phyloP scores from a whole-genome alignment of 2,329 filamentous ascomycete species.

The Fusarium sublunatum region DNA sequence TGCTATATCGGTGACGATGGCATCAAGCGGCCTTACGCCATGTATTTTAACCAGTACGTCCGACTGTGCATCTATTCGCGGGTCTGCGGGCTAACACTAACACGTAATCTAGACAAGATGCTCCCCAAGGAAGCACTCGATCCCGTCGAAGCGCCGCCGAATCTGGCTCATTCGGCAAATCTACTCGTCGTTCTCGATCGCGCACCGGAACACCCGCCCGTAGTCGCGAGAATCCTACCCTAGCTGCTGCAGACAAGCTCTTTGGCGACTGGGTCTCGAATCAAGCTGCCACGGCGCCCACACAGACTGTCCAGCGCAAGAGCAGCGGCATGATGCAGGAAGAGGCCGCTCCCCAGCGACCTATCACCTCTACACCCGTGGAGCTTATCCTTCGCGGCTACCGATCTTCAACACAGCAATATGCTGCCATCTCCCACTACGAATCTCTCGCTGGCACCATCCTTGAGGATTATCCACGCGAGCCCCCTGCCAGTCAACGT shows the following conservation, averaged over 20 bases:
- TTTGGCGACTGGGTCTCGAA: constrained; percentile 69
- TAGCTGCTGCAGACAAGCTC: constrained; percentile 70
- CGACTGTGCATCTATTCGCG: background rate
- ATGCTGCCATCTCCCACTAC: constrained; percentile 89
- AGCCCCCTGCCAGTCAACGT: constrained; percentile 76
- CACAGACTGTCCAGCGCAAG: constrained; percentile 50
- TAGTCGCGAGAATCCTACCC: constrained; percentile 69
- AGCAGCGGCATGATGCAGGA: constrained; percentile 53
- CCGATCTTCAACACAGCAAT: constrained; percentile 72
- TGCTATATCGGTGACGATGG: constrained; percentile 74
- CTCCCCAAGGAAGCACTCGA: constrained; percentile 60
- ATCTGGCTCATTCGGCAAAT: constrained; percentile 74
- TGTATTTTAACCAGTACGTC: constrained; percentile 72
- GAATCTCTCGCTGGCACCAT: constrained; percentile 87
- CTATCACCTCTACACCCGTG: constrained; percentile 60
- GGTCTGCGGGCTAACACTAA: constrained; percentile 17
- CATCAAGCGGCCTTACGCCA: constrained; percentile 72
- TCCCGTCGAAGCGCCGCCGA: constrained; percentile 67
- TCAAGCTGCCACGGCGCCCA: constrained; percentile 52
- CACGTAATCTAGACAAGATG: constrained; percentile 60
- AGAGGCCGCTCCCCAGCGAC: constrained; percentile 54
- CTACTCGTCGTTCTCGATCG: constrained; percentile 71
- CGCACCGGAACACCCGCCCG: constrained; percentile 69
- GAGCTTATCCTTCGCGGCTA: constrained; percentile 91
- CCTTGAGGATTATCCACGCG: constrained; percentile 92